phyloP scores from a whole-genome alignment of 345 rosid genomes.

The Brassica carinata region DNA sequence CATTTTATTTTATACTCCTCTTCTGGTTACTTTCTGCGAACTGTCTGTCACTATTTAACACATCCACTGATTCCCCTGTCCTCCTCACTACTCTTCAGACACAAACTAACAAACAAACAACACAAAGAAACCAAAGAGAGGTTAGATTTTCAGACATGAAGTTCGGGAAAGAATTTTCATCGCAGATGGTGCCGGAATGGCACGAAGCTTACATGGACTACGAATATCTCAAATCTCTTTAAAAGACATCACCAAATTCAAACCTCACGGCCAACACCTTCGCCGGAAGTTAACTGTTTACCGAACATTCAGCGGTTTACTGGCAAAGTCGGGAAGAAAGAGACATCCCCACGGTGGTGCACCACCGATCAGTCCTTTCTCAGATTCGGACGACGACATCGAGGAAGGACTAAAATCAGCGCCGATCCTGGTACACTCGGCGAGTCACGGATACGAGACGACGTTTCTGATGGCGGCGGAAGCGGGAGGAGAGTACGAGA shows the following conservation, averaged over 20 bases:
- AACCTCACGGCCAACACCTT: slow-evolving; percentile 32
- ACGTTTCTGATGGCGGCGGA: slow-evolving; percentile 56
- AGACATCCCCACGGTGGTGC: slow-evolving; percentile 19
- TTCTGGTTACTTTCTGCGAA: neutral
- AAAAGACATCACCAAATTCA: slow-evolving; percentile 57
- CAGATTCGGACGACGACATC: slow-evolving; percentile 25
- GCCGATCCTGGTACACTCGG: slow-evolving; percentile 45
- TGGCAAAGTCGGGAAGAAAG: slow-evolving; percentile 22
- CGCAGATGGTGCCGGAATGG: slow-evolving; percentile 74
- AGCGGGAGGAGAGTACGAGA: slow-evolving; percentile 67
- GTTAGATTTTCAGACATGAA: slow-evolving; percentile 47
- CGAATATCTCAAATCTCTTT: slow-evolving; percentile 50
- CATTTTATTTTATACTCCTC: neutral
- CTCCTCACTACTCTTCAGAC: slow-evolving; percentile 19
- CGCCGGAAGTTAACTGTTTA: slow-evolving; percentile 49
- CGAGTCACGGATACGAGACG: slow-evolving; percentile 47
- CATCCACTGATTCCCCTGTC: neutral
- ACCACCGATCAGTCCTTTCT: slow-evolving; percentile 19
- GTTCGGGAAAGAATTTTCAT: slow-evolving; percentile 51
- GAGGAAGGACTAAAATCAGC: slow-evolving; percentile 37
- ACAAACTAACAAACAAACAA: neutral
- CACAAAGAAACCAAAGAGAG: neutral
- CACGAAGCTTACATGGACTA: slow-evolving; percentile 70
- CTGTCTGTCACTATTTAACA: neutral
- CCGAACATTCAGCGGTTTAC: slow-evolving; percentile 67